phyloP scores from a whole-genome alignment of 805 yeast species.

The Candida sphagnicola region DNA sequence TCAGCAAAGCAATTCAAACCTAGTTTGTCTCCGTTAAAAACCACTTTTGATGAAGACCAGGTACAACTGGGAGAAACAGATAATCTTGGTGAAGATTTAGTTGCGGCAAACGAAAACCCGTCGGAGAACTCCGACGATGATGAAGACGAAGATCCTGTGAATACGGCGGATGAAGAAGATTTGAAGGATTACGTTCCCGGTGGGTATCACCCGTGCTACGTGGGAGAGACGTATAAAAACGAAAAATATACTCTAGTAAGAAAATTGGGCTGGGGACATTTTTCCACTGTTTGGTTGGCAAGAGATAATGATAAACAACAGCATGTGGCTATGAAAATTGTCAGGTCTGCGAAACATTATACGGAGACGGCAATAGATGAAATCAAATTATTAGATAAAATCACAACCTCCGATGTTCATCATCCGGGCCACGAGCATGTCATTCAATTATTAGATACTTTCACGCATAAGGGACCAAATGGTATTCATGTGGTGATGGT shows the following conservation, averaged over 20 bases:
- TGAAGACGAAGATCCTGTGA: slow-evolving; percentile 21
- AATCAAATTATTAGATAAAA: slow-evolving; percentile 69
- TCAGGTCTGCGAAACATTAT: slow-evolving; percentile 84
- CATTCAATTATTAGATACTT: slow-evolving; percentile 76
- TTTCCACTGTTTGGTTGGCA: slow-evolving; percentile 94
- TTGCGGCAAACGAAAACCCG: too few species aligned
- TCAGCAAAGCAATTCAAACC: slow-evolving; percentile 35
- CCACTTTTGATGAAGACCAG: slow-evolving; percentile 22
- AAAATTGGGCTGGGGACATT: slow-evolving; percentile 98
- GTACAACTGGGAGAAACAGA: slow-evolving; percentile 4
- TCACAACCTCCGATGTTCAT: slow-evolving; percentile 54
- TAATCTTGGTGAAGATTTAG: slow-evolving; percentile 9
- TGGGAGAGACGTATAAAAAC: slow-evolving; percentile 81
- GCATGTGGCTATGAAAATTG: slow-evolving; percentile 93
- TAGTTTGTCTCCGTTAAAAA: slow-evolving; percentile 32
- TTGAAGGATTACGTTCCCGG: slow-evolving; percentile 82
- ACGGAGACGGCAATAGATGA: slow-evolving; percentile 95
- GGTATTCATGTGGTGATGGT: slow-evolving; percentile 97
- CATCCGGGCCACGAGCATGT: slow-evolving; percentile 84
- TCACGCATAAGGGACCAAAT: slow-evolving; percentile 83
- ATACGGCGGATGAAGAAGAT: slow-evolving; percentile 73
- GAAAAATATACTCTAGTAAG: slow-evolving; percentile 76
- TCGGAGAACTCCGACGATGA: slow-evolving; percentile 17
- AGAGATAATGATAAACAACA: slow-evolving; percentile 48
- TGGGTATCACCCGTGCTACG: slow-evolving; percentile 91